Percentiles rank a stretch among this genome's conserved stretches.
Evolutionary conservation across 2,329 filamentous ascomycete genomes (phyloP).

Genomic region (Trichothecium roseum): DNA sequence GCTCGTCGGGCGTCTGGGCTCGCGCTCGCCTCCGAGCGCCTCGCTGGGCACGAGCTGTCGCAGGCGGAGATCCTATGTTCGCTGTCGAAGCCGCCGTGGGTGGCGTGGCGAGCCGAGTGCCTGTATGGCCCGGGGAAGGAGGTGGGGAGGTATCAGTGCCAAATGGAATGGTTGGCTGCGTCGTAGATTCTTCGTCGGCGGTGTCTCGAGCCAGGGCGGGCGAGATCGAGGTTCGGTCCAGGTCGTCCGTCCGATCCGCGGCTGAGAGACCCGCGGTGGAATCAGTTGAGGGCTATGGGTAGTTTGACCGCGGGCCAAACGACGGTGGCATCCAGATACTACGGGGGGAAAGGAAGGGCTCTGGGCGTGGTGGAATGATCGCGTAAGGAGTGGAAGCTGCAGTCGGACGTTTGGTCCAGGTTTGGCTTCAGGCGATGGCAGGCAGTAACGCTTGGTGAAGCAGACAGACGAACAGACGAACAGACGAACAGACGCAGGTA

Average conservation of each 20-base stretch:
- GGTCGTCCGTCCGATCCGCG: conserved; percentile 27
- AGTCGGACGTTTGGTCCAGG: conserved; percentile 1
- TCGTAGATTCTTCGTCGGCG: conserved; percentile 56
- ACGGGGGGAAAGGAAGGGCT: neutral
- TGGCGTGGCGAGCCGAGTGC: conserved; percentile 6
- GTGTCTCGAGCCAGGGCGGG: conserved; percentile 23
- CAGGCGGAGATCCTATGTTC: conserved; percentile 30
- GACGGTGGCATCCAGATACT: conserved; percentile 8
- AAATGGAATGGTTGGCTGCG: conserved; percentile 38
- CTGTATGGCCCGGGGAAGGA: conserved; percentile 9
- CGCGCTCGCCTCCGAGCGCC: neutral
- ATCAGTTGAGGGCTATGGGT: conserved; percentile 6
- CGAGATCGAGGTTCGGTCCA: conserved; percentile 24
- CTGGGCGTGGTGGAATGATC: conserved; percentile 3
- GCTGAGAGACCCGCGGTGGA: conserved; percentile 22
- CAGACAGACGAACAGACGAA: too few species aligned
- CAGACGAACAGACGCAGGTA: neutral
- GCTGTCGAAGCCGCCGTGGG: conserved; percentile 19
- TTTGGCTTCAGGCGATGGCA: neutral
- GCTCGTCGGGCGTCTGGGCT: conserved; percentile 4
- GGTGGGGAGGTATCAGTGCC: conserved; percentile 29
- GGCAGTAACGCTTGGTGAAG: neutral
- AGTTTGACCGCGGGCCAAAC: conserved; percentile 14
- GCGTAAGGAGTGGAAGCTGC: conserved; percentile 2
- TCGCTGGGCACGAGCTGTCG: conserved; percentile 12